Evolutionary conservation across 2,329 filamentous ascomycete species (phyloP).

Genomic region (Calonectria fujianensis): DNA sequence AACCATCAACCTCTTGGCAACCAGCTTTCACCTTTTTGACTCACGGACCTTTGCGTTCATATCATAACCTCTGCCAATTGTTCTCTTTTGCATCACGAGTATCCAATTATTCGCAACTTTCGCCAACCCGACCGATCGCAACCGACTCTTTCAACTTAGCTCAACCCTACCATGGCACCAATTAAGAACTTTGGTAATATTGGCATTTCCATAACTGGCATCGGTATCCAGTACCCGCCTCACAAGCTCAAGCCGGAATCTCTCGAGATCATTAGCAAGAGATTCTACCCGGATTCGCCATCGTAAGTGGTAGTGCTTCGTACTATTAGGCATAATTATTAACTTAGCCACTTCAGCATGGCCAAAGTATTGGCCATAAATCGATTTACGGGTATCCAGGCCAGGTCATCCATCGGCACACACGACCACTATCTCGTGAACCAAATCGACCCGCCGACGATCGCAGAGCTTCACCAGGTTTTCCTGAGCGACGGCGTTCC

Average conservation of each 20-base stretch:
- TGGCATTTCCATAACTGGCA: constrained; percentile 76
- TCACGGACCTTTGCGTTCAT: background rate
- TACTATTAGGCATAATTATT: background rate
- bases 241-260: constrained; percentile 69
- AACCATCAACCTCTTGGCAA: too few relatives aligned
- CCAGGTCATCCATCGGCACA: constrained; percentile 76
- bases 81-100: background rate
- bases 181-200: constrained; percentile 68
- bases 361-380: constrained; percentile 79
- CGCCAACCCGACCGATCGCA: background rate
- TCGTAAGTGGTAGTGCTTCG: constrained; percentile 67
- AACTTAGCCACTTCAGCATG: constrained; percentile 66
- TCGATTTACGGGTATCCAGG: constrained; percentile 78
- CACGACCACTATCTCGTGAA: constrained; percentile 78
- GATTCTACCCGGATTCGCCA: constrained; percentile 75
- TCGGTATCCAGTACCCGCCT: constrained; percentile 77
- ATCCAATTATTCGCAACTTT: background rate
- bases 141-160: too few relatives aligned
- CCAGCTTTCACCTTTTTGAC: background rate
- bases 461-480: constrained; percentile 71
- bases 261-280: constrained; percentile 71
- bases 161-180: constrained; percentile 62
- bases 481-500: constrained; percentile 76
- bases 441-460: constrained; percentile 69
- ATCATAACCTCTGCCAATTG: too few relatives aligned